Evolutionary conservation across 2,329 filamentous ascomycete species (phyloP).

Genomic region (Aspergillus ustus): DNA sequence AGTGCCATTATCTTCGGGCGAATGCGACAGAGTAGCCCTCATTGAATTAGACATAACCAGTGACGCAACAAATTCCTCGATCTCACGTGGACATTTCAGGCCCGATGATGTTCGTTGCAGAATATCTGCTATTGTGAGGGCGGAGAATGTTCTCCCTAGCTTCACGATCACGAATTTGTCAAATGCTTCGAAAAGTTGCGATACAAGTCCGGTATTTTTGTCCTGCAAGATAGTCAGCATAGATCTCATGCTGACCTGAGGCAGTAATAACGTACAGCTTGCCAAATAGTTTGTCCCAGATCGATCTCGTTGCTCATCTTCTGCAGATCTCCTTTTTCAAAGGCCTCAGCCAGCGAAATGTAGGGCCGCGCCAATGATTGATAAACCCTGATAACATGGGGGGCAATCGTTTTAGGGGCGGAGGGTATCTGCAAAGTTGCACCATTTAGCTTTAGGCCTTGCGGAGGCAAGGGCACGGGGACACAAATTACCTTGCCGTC

Average conservation of each 20-base stretch:
- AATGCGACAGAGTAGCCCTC: conserved; percentile 55
- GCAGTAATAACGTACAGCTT: conserved; percentile 49
- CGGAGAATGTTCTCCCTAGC: conserved; percentile 73
- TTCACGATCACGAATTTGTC: conserved; percentile 76
- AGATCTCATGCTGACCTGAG: neutral
- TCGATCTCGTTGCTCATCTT: conserved; percentile 69
- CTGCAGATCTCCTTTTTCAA: conserved; percentile 62
- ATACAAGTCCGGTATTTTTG: conserved; percentile 72
- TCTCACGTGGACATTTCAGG: conserved; percentile 29
- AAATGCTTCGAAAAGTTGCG: conserved; percentile 71
- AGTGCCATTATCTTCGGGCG: conserved; percentile 39
- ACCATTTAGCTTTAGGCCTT: conserved; percentile 9
- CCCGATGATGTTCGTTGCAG: conserved; percentile 38
- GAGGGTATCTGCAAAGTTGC: conserved; percentile 43
- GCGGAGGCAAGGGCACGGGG: neutral
- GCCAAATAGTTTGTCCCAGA: conserved; percentile 64
- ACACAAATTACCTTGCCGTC: conserved; percentile 60
- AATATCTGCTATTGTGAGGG: conserved; percentile 60
- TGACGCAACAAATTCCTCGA: conserved; percentile 42
- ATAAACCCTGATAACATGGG: conserved; percentile 60
- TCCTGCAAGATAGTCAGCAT: conserved; percentile 54
- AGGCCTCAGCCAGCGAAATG: conserved; percentile 69
- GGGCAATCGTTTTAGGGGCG: conserved; percentile 62
- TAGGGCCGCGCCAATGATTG: conserved; percentile 70
- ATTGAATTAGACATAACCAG: conserved; percentile 58